Evolutionary conservation across 306 rosid genomes (phyloP), one percentile per base, ranked within the genome.

Genomic region (Ochetophila trinervis): DNA sequence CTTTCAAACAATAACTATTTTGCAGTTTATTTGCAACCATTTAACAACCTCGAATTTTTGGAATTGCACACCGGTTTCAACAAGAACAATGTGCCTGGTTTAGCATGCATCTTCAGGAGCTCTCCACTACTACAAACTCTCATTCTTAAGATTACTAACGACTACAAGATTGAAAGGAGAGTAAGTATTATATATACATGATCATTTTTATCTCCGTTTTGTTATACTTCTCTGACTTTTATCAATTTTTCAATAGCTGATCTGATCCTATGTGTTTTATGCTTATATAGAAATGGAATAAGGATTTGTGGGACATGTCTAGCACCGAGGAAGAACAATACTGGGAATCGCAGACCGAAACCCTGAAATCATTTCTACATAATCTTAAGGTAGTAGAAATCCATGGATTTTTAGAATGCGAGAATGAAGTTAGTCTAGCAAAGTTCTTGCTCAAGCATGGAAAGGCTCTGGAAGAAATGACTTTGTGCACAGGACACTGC

Each of bases 391-490:
- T 78, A 47, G 91, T 91, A 65, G 79, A 79, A 77, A 88, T 87
- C 24, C 78, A 78, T 32, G 95, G 96, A 7, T 80, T 86, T 78
- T 68, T 78, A 21, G 95, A 83, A 61, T 85, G 89, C 55, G 91
- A 80, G 70, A 85, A 82, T 71, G 97, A 91, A 75, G 95, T 91
- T 10, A 78, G 90, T 42, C 78, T 86, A 4, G 79, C 83, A 40
- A 87, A 86, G 78, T 88, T 88, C 74, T 81, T 88, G 67, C 86
- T 91, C 35, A 86, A 78, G 81, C 81, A 86, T 71, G 97, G 90
- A 19, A 86, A 84, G 78, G 82, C 78, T 66, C 74, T 82, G 71
- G 78, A 86, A 68, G 83, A 86, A 72, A 84, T 91, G 88, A 37
- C 69, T 34, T 40, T 86, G 53, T 52, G 72, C 45, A 50, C 87